Conservation (phyloP, 1,284 basidiomycete genomes). For the Ceratobasidium sp. region DNA sequence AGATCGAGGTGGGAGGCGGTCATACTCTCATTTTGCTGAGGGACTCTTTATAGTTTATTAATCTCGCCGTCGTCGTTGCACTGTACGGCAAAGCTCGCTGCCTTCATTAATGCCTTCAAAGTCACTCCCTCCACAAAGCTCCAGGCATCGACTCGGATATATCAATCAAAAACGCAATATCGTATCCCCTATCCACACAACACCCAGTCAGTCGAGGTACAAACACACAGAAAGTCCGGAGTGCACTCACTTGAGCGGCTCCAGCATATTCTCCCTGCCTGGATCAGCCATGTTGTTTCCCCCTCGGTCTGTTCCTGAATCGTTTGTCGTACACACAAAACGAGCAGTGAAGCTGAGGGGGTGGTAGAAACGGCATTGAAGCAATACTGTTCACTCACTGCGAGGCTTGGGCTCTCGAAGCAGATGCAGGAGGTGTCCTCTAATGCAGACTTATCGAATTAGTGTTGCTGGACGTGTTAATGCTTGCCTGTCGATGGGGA, state of each 20-base stretch:
- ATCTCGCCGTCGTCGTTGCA: constrained; percentile 68
- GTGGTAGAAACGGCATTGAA: too few species aligned
- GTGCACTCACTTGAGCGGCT: constrained; percentile 38
- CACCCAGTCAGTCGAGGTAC: too few species aligned
- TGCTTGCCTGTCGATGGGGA: too few species aligned
- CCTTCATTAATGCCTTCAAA: constrained; percentile 60
- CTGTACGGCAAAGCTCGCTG: constrained; percentile 61
- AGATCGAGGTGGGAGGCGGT: neutral
- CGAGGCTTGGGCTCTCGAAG: too few species aligned
- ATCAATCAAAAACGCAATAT: constrained; percentile 64
- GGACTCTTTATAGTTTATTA: constrained; percentile 49
- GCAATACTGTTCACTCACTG: too few species aligned
- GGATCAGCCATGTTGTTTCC: neutral
- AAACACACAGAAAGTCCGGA: too few species aligned
- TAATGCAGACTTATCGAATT: too few species aligned
- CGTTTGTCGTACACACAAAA: neutral
- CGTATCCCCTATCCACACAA: constrained; percentile 8
- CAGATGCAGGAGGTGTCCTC: too few species aligned
- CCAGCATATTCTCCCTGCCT: constrained; percentile 27
- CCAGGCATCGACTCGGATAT: constrained; percentile 71
- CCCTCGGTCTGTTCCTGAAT: constrained; percentile 17
- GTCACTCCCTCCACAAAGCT: constrained; percentile 66
- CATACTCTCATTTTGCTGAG: constrained; percentile 14
- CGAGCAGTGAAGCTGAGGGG: too few species aligned
- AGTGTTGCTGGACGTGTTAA: too few species aligned